A percentile compares a stretch with the other conserved stretches of the same genome.
Evolutionary conservation across 2,329 filamentous ascomycete species (phyloP).

Genomic region (Clarireedia sp.): DNA sequence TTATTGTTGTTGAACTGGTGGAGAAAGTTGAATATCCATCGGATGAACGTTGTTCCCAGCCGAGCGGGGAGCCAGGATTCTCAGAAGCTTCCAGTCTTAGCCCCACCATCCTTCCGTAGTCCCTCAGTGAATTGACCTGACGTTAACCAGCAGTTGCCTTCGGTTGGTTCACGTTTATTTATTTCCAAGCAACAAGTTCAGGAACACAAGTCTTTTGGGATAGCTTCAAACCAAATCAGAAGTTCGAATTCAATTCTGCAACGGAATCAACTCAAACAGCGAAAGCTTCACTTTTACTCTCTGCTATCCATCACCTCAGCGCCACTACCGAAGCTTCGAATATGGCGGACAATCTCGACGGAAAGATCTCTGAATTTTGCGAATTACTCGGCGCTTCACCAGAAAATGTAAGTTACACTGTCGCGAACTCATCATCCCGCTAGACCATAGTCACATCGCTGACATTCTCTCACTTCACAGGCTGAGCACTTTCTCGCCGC

Average conservation of each 20-base stretch:
- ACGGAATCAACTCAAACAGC: not conserved
- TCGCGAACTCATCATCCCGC: too few relatives aligned
- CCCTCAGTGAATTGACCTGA: not conserved
- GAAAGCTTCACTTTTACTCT: too few relatives aligned
- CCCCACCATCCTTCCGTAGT: not conserved
- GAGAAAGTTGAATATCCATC: too few relatives aligned
- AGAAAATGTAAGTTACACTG: constrained; percentile 35
- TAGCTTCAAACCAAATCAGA: not conserved
- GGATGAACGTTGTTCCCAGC: too few relatives aligned
- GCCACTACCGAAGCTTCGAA: constrained; percentile 20
- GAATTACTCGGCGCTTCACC: constrained; percentile 45
- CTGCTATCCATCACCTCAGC: constrained; percentile 14
- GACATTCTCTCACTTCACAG: constrained; percentile 34
- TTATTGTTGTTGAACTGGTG: too few relatives aligned
- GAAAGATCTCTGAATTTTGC: constrained; percentile 45
- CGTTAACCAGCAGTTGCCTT: constrained; percentile 16
- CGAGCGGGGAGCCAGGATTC: too few relatives aligned
- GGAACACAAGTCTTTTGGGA: not conserved
- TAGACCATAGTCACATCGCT: not conserved
- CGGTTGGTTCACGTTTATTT: not conserved
- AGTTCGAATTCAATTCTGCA: not conserved
- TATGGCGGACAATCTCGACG: constrained; percentile 34
- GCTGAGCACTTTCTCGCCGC: constrained; percentile 58
- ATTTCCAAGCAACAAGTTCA: not conserved
- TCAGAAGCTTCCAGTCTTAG: too few relatives aligned